A percentile compares a stretch with the other conserved stretches of the same genome.
Evolutionary conservation across 179 eudicot genomes (phyloP).

Genomic region (Beta lomatogona): DNA sequence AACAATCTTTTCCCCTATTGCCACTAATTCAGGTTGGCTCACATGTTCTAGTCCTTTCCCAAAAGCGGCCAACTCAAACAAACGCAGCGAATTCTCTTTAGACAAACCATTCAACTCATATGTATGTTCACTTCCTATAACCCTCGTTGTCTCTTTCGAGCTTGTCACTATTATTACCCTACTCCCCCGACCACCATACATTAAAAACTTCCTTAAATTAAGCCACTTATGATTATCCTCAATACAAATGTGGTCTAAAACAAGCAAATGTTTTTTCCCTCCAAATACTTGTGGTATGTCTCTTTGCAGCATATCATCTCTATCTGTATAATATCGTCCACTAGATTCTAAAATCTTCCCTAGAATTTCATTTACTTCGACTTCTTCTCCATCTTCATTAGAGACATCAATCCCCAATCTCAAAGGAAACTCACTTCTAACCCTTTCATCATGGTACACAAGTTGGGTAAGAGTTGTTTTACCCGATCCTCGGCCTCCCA

Average conservation of each 20-base stretch:
- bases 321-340: not conserved
- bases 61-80: not conserved
- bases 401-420: slow-evolving; percentile 15
- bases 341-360: not conserved
- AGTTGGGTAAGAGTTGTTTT: slow-evolving; percentile 30
- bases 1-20: not conserved
- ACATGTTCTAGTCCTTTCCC: not conserved
- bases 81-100: slow-evolving; percentile 8
- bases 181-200: slow-evolving; percentile 5
- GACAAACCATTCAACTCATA: slow-evolving; percentile 11
- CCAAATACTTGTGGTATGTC: not conserved
- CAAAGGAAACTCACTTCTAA: not conserved
- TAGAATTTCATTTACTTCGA: not conserved
- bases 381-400: not conserved
- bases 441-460: slow-evolving; percentile 17
- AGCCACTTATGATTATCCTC: slow-evolving; percentile 15
- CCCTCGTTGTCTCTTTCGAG: not conserved
- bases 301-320: not conserved
- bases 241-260: slow-evolving; percentile 23
- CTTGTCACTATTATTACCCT: slow-evolving; percentile 10
- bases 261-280: slow-evolving; percentile 19
- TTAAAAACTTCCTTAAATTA: slow-evolving; percentile 2
- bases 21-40: not conserved
- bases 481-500: slow-evolving; percentile 3
- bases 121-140: not conserved